Percentiles rank a stretch among this genome's conserved stretches.
Conservation (phyloP, 2,329 filamentous ascomycete species). For the Talaromyces amestolkiae region DNA sequence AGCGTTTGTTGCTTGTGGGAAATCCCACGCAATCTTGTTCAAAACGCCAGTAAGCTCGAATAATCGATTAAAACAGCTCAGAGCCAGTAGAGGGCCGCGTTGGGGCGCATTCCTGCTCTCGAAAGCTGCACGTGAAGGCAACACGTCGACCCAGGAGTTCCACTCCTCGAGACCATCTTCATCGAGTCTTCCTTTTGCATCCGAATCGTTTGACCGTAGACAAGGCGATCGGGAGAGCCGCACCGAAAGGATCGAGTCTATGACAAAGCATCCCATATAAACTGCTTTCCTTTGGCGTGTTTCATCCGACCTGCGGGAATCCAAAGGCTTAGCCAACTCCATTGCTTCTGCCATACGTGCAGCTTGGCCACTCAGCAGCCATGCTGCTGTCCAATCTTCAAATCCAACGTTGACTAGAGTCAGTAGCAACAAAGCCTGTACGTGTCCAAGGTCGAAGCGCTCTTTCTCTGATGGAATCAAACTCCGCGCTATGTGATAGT, state of each 20-base stretch:
- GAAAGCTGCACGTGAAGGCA: conserved; percentile 36
- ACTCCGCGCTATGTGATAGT: conserved; percentile 36
- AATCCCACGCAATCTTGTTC: conserved; percentile 36
- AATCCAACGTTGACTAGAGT: conserved; percentile 51
- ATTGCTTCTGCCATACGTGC: conserved; percentile 48
- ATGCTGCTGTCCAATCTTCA: conserved; percentile 50
- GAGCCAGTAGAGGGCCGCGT: conserved; percentile 43
- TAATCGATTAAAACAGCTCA: conserved; percentile 56
- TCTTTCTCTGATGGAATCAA: conserved; percentile 42
- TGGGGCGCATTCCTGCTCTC: conserved; percentile 31
- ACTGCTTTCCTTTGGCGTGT: conserved; percentile 42
- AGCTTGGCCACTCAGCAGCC: conserved; percentile 54
- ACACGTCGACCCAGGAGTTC: conserved; percentile 64
- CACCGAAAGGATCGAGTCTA: conserved; percentile 53
- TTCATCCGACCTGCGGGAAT: conserved; percentile 32
- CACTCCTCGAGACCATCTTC: conserved; percentile 72
- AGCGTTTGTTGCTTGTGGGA: conserved; percentile 29
- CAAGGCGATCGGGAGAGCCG: conserved; percentile 47
- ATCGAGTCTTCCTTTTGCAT: conserved; percentile 51
- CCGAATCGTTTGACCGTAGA: conserved; percentile 48
- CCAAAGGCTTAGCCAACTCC: conserved; percentile 31
- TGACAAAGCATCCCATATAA: conserved; percentile 53
- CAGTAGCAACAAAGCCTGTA: conserved; percentile 47
- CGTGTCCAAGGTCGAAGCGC: conserved; percentile 41
- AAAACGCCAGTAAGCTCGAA: conserved; percentile 39